Base-by-base conservation (phyloP, 202 grass and related monocot species). In the Panicum virgatum region DNA sequence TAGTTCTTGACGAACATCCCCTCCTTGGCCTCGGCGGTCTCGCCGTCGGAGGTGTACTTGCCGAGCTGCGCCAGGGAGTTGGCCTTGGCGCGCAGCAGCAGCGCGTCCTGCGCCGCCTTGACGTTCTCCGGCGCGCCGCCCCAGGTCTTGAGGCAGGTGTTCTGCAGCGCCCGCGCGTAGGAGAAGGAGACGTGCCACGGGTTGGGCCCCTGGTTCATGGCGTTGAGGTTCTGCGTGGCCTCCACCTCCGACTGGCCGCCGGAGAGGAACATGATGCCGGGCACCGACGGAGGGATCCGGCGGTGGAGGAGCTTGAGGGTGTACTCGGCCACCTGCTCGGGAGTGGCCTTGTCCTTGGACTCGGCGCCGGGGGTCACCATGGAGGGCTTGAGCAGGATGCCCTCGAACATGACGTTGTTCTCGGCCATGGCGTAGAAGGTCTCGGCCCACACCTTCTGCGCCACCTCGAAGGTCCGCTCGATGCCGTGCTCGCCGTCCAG, bases 211-310 rank as follows among this genome's bases (percentile, higher is more conserved):
- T 95, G 93, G 91, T 97, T 97, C 94, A 97, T 97, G 82, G 94
- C 91, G 56, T 97, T 97, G 66, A 97, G 89, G 76, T 94, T 94
- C 67, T 83, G 48, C 4, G 94, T 94, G 6, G 94, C 94, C 83
- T 94, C 94, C 71, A 97, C 91, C 72, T 97, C 91, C 3, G 94
- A 97, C 79, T 97, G 94, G 0, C 94, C 91, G 18, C 94, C 94
- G 2, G 61, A 61, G 32, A 66, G 70, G 86, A 81, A 88, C 93
- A 96, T 96, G 76, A 96, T 90, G 13, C 93, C 93, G 0, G 90
- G 90, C 15, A 96, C 88, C 6, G 93, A 9, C 22, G 88, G 87
- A 3, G 93, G 93, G 58, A 97, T 89, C 60, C 92, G 80, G 43
- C 94, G 60, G 72, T 81, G 87, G 46, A 97, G 94, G 8, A 94